Percentiles rank a stretch among this genome's conserved stretches.
Conservation (phyloP, 257 asterid genomes). For the Oldenlandia corymbosa region DNA sequence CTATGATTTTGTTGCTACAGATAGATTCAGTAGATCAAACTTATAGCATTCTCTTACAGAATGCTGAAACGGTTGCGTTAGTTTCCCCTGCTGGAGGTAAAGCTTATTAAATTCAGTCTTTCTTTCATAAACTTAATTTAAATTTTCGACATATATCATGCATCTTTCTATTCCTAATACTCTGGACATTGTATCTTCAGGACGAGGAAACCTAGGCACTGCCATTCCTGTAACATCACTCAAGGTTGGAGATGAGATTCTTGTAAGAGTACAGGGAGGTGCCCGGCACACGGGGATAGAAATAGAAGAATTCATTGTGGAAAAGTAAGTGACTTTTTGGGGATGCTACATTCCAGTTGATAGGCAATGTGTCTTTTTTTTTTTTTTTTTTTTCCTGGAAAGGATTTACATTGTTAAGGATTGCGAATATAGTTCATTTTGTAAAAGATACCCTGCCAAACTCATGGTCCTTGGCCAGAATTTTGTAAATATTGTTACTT, state of each 20-base stretch:
- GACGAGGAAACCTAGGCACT: conserved; percentile 29
- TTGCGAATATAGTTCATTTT: not conserved
- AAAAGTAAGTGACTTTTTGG: conserved; percentile 38
- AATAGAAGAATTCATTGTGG: conserved; percentile 76
- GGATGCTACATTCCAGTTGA: not conserved
- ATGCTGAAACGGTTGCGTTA: conserved; percentile 81
- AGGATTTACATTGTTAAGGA: not conserved
- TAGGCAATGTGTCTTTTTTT: too few species aligned
- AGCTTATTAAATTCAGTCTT: conserved; percentile 8
- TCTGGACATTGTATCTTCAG: conserved; percentile 14
- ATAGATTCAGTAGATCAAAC: conserved; percentile 34
- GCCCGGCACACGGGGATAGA: conserved; percentile 87
- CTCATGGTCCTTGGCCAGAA: too few species aligned
- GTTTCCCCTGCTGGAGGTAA: conserved; percentile 60
- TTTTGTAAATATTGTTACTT: too few species aligned
- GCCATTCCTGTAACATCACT: conserved; percentile 69
- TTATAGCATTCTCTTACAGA: conserved; percentile 73
- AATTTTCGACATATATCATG: not conserved
- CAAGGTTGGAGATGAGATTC: conserved; percentile 59
- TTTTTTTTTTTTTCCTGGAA: too few species aligned
- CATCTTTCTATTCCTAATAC: not conserved
- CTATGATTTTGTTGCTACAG: conserved; percentile 32
- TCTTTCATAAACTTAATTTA: not conserved
- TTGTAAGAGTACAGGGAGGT: conserved; percentile 67
- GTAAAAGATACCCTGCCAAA: too few species aligned